Evolutionary conservation across 1,284 basidiomycete genomes (phyloP).

Genomic region (Tremellales sp.): DNA sequence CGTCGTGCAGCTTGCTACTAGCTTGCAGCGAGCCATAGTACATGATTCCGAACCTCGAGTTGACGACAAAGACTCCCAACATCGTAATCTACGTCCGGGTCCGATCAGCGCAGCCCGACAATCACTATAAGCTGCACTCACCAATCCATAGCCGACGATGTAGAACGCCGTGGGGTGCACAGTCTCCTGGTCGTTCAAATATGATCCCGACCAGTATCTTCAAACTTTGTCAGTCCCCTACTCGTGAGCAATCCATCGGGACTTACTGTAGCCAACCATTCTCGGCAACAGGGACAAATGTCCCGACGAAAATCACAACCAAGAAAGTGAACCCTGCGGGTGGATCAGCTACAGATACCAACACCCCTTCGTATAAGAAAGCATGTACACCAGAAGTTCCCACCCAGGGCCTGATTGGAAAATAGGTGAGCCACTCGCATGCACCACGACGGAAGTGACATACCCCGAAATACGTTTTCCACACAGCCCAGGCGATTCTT

Average conservation of each 20-base stretch:
- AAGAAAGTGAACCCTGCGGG: slow-evolving; percentile 68
- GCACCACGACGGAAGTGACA: slow-evolving; percentile 40
- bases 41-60: slow-evolving; percentile 42
- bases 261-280: slow-evolving; percentile 74
- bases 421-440: not conserved
- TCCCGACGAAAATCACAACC: slow-evolving; percentile 58
- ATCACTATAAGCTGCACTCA: slow-evolving; percentile 20
- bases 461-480: slow-evolving; percentile 72
- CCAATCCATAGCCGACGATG: slow-evolving; percentile 66
- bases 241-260: not conserved
- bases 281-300: slow-evolving; percentile 70
- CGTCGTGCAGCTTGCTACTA: slow-evolving; percentile 65
- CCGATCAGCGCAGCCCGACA: too few relatives aligned
- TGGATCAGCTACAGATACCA: slow-evolving; percentile 23
- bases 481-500: slow-evolving; percentile 70
- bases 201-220: slow-evolving; percentile 35
- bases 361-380: slow-evolving; percentile 60
- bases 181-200: slow-evolving; percentile 3
- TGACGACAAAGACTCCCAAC: slow-evolving; percentile 33
- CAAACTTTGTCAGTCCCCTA: not conserved
- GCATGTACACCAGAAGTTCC: slow-evolving; percentile 56
- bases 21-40: slow-evolving; percentile 66
- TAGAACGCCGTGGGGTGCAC: slow-evolving; percentile 64
- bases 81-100: slow-evolving; percentile 29
- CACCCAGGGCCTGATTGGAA: slow-evolving; percentile 30